Conservation (phyloP, 441 rosid species). For the Pelargonium cotyledonis region DNA sequence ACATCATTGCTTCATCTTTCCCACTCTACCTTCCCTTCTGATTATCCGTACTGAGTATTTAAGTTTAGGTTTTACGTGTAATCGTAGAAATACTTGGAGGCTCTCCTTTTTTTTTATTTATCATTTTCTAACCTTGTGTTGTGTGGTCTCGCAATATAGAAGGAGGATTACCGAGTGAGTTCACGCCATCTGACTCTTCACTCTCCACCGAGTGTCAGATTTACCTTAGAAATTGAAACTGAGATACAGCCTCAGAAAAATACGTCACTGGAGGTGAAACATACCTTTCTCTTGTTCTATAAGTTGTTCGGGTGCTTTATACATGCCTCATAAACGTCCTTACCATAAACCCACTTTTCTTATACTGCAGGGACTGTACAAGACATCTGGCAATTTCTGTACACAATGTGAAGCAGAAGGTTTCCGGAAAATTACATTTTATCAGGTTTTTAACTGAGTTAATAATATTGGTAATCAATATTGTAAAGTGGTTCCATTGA, state of each 20-base stretch:
- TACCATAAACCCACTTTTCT: conserved; percentile 8
- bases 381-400: conserved; percentile 86
- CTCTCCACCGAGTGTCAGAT: conserved; percentile 54
- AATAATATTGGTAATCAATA: conserved; percentile 9
- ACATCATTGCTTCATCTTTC: not conserved
- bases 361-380: conserved; percentile 72
- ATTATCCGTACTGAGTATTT: not conserved
- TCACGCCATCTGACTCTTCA: conserved; percentile 60
- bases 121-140: conserved; percentile 5
- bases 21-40: not conserved
- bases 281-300: conserved; percentile 3
- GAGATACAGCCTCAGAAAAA: conserved; percentile 88
- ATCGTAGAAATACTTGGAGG: not conserved
- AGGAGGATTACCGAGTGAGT: conserved; percentile 54
- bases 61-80: not conserved
- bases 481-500: conserved; percentile 1
- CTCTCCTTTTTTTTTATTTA: not conserved
- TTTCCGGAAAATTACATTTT: conserved; percentile 82
- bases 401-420: conserved; percentile 99
- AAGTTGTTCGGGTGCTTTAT: not conserved
- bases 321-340: not conserved
- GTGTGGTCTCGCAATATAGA: conserved; percentile 31
- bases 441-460: conserved; percentile 48
- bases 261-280: conserved; percentile 77
- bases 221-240: conserved; percentile 67